phyloP scores from a whole-genome alignment of 2,329 filamentous ascomycete genomes.

The Microthyrium microscopicum region DNA sequence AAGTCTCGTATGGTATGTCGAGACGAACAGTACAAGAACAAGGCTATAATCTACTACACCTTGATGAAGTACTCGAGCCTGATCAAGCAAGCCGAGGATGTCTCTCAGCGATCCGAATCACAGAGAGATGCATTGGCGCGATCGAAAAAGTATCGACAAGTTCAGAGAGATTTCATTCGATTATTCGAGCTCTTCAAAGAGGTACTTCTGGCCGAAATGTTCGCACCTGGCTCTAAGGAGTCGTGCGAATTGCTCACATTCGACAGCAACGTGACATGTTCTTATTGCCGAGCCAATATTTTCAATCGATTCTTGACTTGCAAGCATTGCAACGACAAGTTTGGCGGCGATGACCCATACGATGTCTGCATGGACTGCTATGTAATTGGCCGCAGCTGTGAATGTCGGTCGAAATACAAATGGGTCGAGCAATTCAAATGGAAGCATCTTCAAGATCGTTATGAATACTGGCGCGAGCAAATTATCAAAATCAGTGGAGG shows the following conservation, averaged over 20 bases:
- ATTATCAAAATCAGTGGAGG: slow-evolving; percentile 56
- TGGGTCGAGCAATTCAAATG: slow-evolving; percentile 94
- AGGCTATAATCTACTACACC: slow-evolving; percentile 82
- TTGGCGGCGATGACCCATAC: slow-evolving; percentile 68
- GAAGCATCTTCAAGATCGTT: slow-evolving; percentile 57
- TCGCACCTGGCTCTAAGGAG: slow-evolving; percentile 49
- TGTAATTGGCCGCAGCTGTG: slow-evolving; percentile 87
- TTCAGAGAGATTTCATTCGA: slow-evolving; percentile 68
- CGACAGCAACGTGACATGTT: slow-evolving; percentile 85
- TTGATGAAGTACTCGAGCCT: slow-evolving; percentile 57
- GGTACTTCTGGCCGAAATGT: slow-evolving; percentile 74
- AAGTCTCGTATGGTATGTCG: slow-evolving; percentile 83
- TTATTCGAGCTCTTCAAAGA: slow-evolving; percentile 64
- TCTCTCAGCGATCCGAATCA: slow-evolving; percentile 29
- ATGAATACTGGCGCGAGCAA: slow-evolving; percentile 68
- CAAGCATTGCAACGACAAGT: slow-evolving; percentile 57
- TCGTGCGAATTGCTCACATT: slow-evolving; percentile 64
- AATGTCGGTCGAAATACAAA: slow-evolving; percentile 65
- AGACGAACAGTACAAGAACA: slow-evolving; percentile 98
- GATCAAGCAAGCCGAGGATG: slow-evolving; percentile 40
- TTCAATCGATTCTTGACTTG: slow-evolving; percentile 96
- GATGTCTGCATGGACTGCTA: slow-evolving; percentile 98
- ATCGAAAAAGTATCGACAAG: slow-evolving; percentile 42
- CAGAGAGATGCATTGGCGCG: slow-evolving; percentile 22
- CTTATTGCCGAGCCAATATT: slow-evolving; percentile 89